Conservation (phyloP, 2,329 filamentous ascomycete species). For the Amauroascus niger region DNA sequence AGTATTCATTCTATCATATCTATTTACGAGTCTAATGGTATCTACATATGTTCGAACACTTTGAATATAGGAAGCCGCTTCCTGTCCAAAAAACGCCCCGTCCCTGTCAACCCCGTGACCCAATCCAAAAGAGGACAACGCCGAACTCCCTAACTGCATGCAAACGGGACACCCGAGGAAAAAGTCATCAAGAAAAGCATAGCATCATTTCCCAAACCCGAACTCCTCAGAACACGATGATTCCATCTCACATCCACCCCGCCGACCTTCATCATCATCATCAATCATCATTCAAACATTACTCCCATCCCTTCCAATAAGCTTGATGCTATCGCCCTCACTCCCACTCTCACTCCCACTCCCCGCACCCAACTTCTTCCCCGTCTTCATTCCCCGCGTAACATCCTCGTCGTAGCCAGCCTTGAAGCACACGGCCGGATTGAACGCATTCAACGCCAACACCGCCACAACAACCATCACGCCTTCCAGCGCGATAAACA, state of each 20-base stretch:
- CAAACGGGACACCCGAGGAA: too few species aligned
- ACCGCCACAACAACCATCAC: constrained; percentile 44
- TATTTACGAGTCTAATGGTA: too few species aligned
- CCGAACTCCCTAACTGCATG: not conserved
- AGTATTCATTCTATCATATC: too few species aligned
- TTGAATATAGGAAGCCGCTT: too few species aligned
- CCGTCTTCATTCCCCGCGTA: constrained; percentile 6
- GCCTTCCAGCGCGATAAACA: constrained; percentile 47
- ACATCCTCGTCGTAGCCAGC: constrained; percentile 6
- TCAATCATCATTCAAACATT: not conserved
- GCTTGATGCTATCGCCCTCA: too few species aligned
- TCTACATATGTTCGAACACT: too few species aligned
- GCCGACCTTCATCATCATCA: not conserved
- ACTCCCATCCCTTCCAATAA: not conserved
- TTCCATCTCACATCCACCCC: not conserved
- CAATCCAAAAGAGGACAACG: too few species aligned
- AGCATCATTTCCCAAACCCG: too few species aligned
- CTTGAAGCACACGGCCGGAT: constrained; percentile 33
- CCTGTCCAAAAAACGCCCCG: not conserved
- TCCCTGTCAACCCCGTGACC: too few species aligned
- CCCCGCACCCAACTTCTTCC: not conserved
- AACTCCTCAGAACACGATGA: too few species aligned
- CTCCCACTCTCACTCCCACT: too few species aligned
- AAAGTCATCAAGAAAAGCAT: too few species aligned
- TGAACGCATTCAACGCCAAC: constrained; percentile 39